phyloP scores from a whole-genome alignment of 208 protist species.

The Phytomonas francai region DNA sequence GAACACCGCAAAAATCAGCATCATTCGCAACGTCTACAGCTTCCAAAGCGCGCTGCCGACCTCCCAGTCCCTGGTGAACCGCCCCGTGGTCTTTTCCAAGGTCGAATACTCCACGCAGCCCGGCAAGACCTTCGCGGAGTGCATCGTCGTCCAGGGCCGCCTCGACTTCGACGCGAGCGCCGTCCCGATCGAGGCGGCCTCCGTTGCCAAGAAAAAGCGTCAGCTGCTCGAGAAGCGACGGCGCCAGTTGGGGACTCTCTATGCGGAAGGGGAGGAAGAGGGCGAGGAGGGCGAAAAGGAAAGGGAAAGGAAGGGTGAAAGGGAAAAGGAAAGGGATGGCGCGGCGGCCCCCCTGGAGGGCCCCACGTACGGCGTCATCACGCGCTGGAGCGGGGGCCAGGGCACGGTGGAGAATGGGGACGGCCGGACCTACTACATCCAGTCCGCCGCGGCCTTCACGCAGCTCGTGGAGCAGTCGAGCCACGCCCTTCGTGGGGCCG shows the following conservation, averaged over 20 bases:
- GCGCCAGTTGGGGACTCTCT: constrained; percentile 14
- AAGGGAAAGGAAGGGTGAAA: neutral
- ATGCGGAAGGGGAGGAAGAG: constrained; percentile 7
- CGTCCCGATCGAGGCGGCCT: constrained; percentile 27
- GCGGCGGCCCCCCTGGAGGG: neutral
- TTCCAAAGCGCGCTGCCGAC: constrained; percentile 80
- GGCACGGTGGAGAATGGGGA: constrained; percentile 68
- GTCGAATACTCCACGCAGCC: constrained; percentile 50
- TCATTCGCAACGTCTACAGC: constrained; percentile 69
- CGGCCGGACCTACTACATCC: constrained; percentile 63
- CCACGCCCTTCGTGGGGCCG: constrained; percentile 61
- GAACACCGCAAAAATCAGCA: constrained; percentile 11
- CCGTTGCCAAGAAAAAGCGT: constrained; percentile 30
- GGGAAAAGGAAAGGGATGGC: neutral
- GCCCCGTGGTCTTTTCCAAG: constrained; percentile 58
- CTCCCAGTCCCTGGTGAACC: constrained; percentile 48
- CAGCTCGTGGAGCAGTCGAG: constrained; percentile 65
- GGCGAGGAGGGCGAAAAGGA: neutral
- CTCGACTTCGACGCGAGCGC: constrained; percentile 40
- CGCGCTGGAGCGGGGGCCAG: constrained; percentile 84
- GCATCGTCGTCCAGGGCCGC: constrained; percentile 43
- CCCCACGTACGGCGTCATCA: constrained; percentile 71
- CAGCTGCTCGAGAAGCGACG: constrained; percentile 16
- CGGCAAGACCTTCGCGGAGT: constrained; percentile 61
- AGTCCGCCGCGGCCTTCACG: constrained; percentile 60